Conservation (phyloP, 2,329 filamentous ascomycete species). For the Alternaria tenuissima region DNA sequence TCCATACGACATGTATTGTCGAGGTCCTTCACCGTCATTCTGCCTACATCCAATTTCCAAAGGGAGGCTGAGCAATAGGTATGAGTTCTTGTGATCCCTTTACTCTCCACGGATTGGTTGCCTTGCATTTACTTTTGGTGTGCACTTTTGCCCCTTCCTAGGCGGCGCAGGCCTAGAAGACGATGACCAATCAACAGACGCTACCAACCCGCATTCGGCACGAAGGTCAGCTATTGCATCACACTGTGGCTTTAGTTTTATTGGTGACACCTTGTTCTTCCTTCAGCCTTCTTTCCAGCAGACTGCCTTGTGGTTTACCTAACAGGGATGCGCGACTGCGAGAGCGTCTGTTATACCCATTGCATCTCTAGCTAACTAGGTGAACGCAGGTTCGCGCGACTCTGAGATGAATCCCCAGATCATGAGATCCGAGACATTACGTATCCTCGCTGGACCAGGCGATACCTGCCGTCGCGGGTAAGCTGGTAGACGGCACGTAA, state of each 20-base stretch:
- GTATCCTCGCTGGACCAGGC: background rate
- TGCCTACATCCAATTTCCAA: background rate
- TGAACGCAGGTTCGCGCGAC: background rate
- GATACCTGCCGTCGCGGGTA: background rate
- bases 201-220: background rate
- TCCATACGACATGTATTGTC: background rate
- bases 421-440: background rate
- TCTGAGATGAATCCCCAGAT: background rate
- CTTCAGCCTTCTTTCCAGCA: background rate
- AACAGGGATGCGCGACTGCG: background rate
- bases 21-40: background rate
- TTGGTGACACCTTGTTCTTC: background rate
- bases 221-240: conserved; percentile 12
- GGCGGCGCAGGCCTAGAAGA: background rate
- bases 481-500: background rate
- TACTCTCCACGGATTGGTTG: background rate
- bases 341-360: background rate
- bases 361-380: background rate
- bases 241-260: background rate
- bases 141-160: background rate
- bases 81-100: background rate
- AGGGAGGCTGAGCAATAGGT: background rate
- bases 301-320: background rate
- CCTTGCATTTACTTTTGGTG: background rate
- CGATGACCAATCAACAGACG: background rate